Percentiles rank a stretch among this genome's conserved stretches.
These are phyloP conservation scores for Monoraphidium neglectum DNA, from an alignment of 139 green algal species.

Conservation along the genomic window DNA sequence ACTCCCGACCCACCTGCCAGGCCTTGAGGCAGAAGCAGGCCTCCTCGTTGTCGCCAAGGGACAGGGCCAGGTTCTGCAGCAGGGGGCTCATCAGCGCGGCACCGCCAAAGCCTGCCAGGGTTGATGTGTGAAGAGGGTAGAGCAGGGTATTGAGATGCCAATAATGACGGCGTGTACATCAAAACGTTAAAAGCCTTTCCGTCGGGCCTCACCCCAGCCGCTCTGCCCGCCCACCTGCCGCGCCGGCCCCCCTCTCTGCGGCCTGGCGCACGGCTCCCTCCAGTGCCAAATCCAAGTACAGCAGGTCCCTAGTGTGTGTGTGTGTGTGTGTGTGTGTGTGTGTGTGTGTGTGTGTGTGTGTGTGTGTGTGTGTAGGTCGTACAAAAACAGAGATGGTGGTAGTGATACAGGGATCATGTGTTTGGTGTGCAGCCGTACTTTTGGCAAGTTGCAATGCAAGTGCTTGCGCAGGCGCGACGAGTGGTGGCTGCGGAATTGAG, in stretches of 20 bases:
- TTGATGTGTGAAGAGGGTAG: not conserved
- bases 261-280: conserved; percentile 70
- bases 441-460: too few relatives aligned
- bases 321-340: too few relatives aligned
- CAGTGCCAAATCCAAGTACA: conserved; percentile 98
- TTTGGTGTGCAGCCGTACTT: too few relatives aligned
- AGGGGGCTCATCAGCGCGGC: conserved; percentile 87
- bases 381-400: too few relatives aligned
- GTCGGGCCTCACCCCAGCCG: not conserved
- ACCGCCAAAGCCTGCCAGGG: conserved; percentile 59
- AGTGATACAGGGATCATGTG: too few relatives aligned
- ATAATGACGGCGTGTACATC: not conserved
- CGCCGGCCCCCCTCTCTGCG: conserved; percentile 46
- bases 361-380: too few relatives aligned
- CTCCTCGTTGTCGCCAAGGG: conserved; percentile 93
- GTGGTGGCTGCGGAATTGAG: too few relatives aligned
- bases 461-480: too few relatives aligned
- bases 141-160: not conserved
- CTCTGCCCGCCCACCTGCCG: conserved; percentile 17
- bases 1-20: conserved; percentile 46
- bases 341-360: too few relatives aligned
- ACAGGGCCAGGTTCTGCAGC: conserved; percentile 96
- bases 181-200: not conserved
- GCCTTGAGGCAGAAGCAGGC: conserved; percentile 96
- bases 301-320: conserved; percentile 74